Evolutionary conservation across 2,329 filamentous ascomycete species (phyloP), one percentile per base, ranked within the genome.

Genomic region (Phialocephala sp.): DNA sequence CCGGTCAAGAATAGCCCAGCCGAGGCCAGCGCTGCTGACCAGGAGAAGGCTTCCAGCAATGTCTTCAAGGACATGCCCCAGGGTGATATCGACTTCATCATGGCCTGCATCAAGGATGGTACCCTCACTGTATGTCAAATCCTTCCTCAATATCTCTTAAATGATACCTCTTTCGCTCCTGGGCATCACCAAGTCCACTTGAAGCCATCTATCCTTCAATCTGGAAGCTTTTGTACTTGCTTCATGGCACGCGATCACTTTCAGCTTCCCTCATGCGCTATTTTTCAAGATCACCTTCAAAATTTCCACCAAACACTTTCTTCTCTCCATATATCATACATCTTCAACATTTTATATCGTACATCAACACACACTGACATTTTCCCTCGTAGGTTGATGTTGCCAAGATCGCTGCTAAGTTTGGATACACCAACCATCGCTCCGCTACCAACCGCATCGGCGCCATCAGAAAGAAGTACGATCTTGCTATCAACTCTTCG

Each of bases 391-490:
- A 76, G 72, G 62, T 75, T 24, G 69, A 75, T 39, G 62, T 57
- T 6, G 27, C 32, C 4, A 68, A 62, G 8, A 69, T 75, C 45
- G 74, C 73, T 4, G 43, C 59, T 0, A 59, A 54, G 2, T 58
- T 72, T 2, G 63, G 62, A 4, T 71, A 70, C 47, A 63, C 43
- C 8, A 75, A 74, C 58, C 52, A 27, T 11, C 64, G 66, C 5
- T 75, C 74, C 0, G 71, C 72, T 18, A 36, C 37, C 24, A 76
- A 76, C 64, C 64, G 65, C 11, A 63, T 76, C 20, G 35, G 55
- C 6, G 14, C 4, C 0, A 52, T 76, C 36, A 74, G 72, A 69
- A 75, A 74, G 65, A 72, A 75, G 50, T 75, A 71, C 14, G 59
- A 67, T 32, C 36, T 74, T 39, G 9, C 24, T n/a, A 60, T 60